Evolutionary conservation across 352 stramenopile genomes (phyloP), one percentile per base, ranked within the genome.

Genomic region (Phytophthora tubulina): DNA sequence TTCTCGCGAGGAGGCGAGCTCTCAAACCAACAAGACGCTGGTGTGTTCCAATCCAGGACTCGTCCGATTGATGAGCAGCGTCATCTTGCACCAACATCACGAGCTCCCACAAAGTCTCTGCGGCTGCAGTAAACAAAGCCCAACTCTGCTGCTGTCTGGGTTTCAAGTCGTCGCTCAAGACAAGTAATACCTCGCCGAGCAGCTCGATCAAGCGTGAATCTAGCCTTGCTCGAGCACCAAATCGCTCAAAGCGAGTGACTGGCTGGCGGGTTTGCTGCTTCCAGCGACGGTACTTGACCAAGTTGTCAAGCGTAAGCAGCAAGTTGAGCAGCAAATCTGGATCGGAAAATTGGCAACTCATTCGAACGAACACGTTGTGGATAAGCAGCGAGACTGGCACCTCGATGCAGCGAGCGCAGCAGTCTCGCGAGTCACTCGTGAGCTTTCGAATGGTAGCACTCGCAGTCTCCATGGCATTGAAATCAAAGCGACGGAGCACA

Each of bases 361-460:
- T 54, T 54, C 48, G 48, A 35, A 54, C 48, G 30, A 54, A 30
- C 10, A 38, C 27, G 15, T 54, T 54, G 48, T 54, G 30, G 30
- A 54, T 54, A 10, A 39, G 48, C 48, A 38, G 48, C 32, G 48
- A 54, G 13, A 30, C 30, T n/a, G 48, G 48, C 14, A 39, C 48
- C 48, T 54, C 48, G 48, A 54, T 38, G 32, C 48, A 54, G 48
- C 48, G 48, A 54, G 48, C 30, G 27, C 48, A 54, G 30, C 48
- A 54, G 6, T 54, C 48, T 15, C 48, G 27, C 13, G 48, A 54
- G 31, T 39, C 32, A 10, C 31, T 54, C 27, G 48, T 54, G 31
- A 54, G 27, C 9, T 38, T 39, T n/a, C 21, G 48, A 30, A 54
- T 33, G 11, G 48, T 54, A 11, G 27, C 30, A 21, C 48, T 54